These are phyloP conservation scores for Omphalea diandra DNA, from an alignment of 441 rosid genomes.

Conservation along the genomic window DNA sequence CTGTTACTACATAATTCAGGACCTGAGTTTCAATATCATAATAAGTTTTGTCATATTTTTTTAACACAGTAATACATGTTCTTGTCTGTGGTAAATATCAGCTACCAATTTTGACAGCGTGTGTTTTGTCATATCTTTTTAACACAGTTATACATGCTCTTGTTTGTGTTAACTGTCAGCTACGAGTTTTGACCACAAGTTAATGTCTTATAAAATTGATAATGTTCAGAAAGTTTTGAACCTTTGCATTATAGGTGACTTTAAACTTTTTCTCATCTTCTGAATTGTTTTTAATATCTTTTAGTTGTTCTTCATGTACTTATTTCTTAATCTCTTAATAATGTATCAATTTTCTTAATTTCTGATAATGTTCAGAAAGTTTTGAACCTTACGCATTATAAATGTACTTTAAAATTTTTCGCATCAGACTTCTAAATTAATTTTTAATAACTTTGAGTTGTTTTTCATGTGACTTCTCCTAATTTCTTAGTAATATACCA, in stretches of 20 bases:
- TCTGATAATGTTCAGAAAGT: background rate
- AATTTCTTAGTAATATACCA: background rate
- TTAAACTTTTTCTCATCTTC: background rate
- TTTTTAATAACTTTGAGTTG: background rate
- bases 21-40: too few relatives aligned
- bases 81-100: too few relatives aligned
- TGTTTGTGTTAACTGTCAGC: background rate
- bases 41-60: background rate
- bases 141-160: background rate
- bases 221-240: background rate
- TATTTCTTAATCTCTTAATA: background rate
- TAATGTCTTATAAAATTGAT: background rate
- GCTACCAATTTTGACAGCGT: too few relatives aligned
- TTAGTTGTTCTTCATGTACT: background rate
- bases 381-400: background rate
- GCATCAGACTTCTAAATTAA: background rate
- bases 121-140: background rate
- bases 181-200: background rate
- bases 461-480: background rate
- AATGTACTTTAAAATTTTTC: background rate
- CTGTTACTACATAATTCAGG: background rate
- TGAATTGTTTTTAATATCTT: background rate
- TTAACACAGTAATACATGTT: background rate
- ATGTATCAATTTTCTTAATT: background rate
- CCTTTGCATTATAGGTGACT: background rate